Evolutionary conservation across 257 asterid genomes (phyloP).

Genomic region (Catharanthus roseus): DNA sequence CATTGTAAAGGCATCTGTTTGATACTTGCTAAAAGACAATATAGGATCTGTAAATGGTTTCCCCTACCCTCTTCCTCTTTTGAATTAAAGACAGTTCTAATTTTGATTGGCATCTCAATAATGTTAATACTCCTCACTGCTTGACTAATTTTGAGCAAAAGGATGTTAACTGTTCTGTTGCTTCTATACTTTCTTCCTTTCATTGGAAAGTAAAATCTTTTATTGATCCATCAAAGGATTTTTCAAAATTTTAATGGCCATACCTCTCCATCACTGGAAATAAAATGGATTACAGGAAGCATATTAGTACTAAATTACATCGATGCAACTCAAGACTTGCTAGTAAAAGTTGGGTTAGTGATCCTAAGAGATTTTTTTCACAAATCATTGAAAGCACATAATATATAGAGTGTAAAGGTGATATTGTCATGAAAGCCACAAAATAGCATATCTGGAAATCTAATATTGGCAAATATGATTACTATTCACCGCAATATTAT

Average conservation of each 20-base stretch:
- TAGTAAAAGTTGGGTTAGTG: neutral
- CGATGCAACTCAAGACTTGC: neutral
- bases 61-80: neutral
- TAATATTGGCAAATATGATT: neutral
- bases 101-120: neutral
- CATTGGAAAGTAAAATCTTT: neutral
- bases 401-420: neutral
- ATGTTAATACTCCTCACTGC: neutral
- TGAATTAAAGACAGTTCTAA: neutral
- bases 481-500: neutral
- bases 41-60: neutral
- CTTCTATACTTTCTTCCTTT: neutral
- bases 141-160: neutral
- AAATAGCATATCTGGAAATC: neutral
- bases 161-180: neutral
- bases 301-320: neutral
- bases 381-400: neutral
- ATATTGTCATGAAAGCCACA: neutral
- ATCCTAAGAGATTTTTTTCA: neutral
- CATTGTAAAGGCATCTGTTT: neutral
- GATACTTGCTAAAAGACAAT: neutral
- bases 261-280: neutral
- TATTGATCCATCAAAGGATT: neutral
- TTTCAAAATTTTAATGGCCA: neutral
- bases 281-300: neutral